phyloP scores from a whole-genome alignment of 78 protist species.

The Isochrysis galbana region DNA sequence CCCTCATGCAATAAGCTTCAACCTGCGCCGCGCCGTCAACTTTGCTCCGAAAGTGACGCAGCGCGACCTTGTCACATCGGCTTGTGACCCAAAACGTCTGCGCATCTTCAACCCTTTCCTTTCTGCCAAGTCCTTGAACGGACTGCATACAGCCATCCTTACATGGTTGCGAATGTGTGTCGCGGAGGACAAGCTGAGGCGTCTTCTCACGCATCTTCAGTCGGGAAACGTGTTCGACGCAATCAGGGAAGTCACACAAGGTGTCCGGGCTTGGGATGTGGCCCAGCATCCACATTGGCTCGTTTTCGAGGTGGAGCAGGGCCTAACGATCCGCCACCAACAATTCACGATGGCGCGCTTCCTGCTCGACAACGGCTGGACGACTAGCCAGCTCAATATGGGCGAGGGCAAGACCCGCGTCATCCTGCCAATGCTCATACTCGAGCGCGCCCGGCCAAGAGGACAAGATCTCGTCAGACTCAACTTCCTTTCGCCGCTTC shows the following conservation, averaged over 20 bases:
- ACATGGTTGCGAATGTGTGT: not conserved
- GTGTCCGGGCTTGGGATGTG: not conserved
- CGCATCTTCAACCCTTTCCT: constrained; percentile 18
- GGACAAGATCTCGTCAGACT: not conserved
- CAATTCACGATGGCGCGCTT: not conserved
- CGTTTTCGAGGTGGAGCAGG: constrained; percentile 42
- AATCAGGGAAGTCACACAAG: not conserved
- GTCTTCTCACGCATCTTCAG: not conserved
- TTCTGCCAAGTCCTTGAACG: not conserved
- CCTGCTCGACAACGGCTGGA: not conserved
- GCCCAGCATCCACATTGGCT: constrained; percentile 27
- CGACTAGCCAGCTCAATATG: constrained; percentile 38
- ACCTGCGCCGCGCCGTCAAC: not conserved
- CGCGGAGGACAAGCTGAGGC: not conserved
- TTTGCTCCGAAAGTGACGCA: not conserved
- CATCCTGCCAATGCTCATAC: constrained; percentile 24
- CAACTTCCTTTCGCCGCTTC: constrained; percentile 9
- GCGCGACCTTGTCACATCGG: not conserved
- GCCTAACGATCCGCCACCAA: not conserved
- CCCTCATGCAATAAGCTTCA: not conserved
- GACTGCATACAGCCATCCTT: not conserved
- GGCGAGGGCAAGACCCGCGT: constrained; percentile 49
- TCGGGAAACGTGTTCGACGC: too few relatives aligned
- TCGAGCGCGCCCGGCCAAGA: not conserved
- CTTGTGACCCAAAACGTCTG: not conserved